phyloP scores from a whole-genome alignment of 495 filamentous ascomycete genomes.

The Aspergillus ostianus region DNA sequence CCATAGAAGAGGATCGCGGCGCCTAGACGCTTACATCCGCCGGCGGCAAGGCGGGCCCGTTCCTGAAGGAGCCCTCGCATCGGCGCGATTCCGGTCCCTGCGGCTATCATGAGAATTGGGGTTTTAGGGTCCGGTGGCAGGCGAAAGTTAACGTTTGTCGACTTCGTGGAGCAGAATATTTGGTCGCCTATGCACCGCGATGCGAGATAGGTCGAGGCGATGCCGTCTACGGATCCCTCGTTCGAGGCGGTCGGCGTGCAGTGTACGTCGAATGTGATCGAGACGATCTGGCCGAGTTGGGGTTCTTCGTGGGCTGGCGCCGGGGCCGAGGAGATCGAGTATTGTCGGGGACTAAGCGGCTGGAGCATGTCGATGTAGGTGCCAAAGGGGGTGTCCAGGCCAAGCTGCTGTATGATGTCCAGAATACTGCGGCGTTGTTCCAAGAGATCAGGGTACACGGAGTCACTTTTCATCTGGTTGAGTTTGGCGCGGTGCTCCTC shows the following conservation, averaged over 20 bases:
- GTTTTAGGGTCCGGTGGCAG: constrained; percentile 21
- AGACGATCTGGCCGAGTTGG: too few species aligned
- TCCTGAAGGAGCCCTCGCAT: constrained; percentile 39
- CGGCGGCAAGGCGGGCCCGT: constrained; percentile 10
- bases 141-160: constrained; percentile 12
- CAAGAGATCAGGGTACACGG: constrained; percentile 7
- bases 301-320: too few species aligned
- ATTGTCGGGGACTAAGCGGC: constrained; percentile 66
- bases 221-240: too few species aligned
- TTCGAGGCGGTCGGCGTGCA: too few species aligned
- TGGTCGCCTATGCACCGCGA: constrained; percentile 3
- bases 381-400: constrained; percentile 60
- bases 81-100: constrained; percentile 39
- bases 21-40: neutral
- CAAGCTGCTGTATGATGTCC: too few species aligned
- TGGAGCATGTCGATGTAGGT: constrained; percentile 37
- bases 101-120: constrained; percentile 35
- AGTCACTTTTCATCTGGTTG: neutral
- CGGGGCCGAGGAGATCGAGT: constrained; percentile 72
- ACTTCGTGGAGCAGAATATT: too few species aligned
- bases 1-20: constrained; percentile 19
- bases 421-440: constrained; percentile 23
- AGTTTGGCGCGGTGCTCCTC: neutral
- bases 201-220: constrained; percentile 11
- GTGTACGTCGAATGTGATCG: too few species aligned